Percentiles rank a stretch among this genome's conserved stretches.
phyloP scores from a whole-genome alignment of 202 grass and related monocot species.

The Carex sylvatica region DNA sequence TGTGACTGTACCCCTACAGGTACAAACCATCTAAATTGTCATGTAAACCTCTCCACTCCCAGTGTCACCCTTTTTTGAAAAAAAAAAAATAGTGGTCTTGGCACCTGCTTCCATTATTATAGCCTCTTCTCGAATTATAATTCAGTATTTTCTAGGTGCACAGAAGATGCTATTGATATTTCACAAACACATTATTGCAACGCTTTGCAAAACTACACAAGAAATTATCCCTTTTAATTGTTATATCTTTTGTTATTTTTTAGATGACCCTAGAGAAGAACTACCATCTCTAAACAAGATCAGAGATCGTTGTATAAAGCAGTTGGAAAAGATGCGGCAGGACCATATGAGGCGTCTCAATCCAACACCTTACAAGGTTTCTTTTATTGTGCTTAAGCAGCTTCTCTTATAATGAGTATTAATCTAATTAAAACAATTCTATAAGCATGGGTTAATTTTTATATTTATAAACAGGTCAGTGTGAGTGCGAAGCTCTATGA shows the following conservation, averaged over 20 bases:
- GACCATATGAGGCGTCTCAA: constrained; percentile 96
- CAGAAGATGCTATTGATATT: not conserved
- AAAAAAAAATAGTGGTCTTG: not conserved
- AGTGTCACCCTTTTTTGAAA: not conserved
- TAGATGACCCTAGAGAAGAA: constrained; percentile 75
- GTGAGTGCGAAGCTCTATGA: constrained; percentile 86
- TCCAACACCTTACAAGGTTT: constrained; percentile 96
- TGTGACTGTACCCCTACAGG: not conserved
- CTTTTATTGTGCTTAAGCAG: not conserved
- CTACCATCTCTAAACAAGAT: constrained; percentile 62
- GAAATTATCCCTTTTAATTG: not conserved
- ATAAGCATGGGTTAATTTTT: not conserved
- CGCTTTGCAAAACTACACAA: no score
- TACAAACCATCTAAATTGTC: not conserved
- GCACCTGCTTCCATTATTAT: not conserved
- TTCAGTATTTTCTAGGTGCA: not conserved
- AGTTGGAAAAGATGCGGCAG: constrained; percentile 72
- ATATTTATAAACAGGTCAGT: constrained; percentile 57
- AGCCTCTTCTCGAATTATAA: not conserved
- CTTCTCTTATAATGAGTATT: constrained; percentile 10
- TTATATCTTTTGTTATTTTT: not conserved
- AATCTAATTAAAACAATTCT: not conserved
- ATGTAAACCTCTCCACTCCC: not conserved
- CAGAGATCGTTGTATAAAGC: constrained; percentile 84
- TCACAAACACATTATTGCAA: not conserved